phyloP scores from a whole-genome alignment of 345 rosid species.

The Gynandropsis gynandra region DNA sequence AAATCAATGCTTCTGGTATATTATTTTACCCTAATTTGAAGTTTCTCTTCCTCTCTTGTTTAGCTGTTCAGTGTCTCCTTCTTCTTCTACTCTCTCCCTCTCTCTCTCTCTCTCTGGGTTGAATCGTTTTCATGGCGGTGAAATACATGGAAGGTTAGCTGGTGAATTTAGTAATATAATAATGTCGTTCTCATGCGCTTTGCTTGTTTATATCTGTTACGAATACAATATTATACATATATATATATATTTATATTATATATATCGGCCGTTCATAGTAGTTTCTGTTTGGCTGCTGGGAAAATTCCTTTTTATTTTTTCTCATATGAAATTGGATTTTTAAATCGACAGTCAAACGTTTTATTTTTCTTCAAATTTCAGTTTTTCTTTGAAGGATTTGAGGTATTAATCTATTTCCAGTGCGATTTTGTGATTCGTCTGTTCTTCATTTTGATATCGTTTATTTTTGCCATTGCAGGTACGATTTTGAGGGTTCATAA shows the following conservation, averaged over 20 bases:
- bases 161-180: background rate
- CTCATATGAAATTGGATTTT: background rate
- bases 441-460: background rate
- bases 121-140: conserved; percentile 18
- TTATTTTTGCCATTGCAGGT: conserved; percentile 21
- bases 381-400: background rate
- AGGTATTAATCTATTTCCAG: conserved; percentile 4
- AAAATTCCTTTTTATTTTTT: background rate
- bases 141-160: conserved; percentile 22
- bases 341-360: background rate
- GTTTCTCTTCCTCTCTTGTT: background rate
- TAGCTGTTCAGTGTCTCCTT: conserved; percentile 6
- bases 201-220: conserved; percentile 1
- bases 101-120: background rate
- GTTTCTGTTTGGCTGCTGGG: conserved; percentile 21
- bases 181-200: conserved; percentile 14
- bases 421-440: conserved; percentile 4
- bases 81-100: conserved; percentile 16
- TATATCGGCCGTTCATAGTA: conserved; percentile 14
- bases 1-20: conserved; percentile 13
- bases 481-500: conserved; percentile 24
- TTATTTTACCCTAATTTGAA: conserved; percentile 6
- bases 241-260: background rate
- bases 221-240: too few species aligned
- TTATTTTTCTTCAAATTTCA: background rate